Evolutionary conservation across 1,284 basidiomycete genomes (phyloP), one percentile per base, ranked within the genome.

Genomic region (Spongiforma sp.): DNA sequence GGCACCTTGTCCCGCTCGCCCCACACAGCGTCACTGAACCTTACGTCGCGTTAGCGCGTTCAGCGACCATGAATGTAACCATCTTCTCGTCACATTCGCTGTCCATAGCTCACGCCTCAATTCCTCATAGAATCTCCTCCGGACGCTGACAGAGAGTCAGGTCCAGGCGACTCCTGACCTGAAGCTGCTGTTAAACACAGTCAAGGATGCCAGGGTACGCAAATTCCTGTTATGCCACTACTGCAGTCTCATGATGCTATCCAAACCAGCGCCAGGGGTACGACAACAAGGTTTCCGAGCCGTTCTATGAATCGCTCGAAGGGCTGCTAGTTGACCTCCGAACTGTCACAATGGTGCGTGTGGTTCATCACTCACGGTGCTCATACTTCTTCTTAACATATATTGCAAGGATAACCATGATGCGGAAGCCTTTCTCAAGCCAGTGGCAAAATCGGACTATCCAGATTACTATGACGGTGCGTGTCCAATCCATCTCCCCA

Each of bases 231-330:
- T 65, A 57, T 28, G 28, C 8, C 61, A 14, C 52, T 36, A 14
- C 24, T 19, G 11, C 60, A 52, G 60, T 65, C 60, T 52, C 64
- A 68, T 72, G 60, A 68, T 60, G 12, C 52, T 48, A 62, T 61
- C 33, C 61, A n/a, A n/a, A 14, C 57, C 70, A 89, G 86, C 81
- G 82, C 33, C 83, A 89, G 75, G 81, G 79, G 60, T 81, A 89
- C 73, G 91, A 93, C 77, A 78, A 82, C 59, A 94, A 93, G 76
- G 85, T 90, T 17, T 83, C 89, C n/a, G 94, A 97, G 74, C 88
- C 91, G 28, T 98, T 97, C 82, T 94, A 93, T 71, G 95, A 97
- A 69, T 92, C 93, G 1, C 83, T 98, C 58, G 96, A 98, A 74
- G 93, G 92, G 67, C 84, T 98, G 48, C 81, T 97, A 59, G 81